These are phyloP conservation scores for Diplodia scrobiculata DNA, from an alignment of 2,329 filamentous ascomycete species.

Conservation along the genomic window DNA sequence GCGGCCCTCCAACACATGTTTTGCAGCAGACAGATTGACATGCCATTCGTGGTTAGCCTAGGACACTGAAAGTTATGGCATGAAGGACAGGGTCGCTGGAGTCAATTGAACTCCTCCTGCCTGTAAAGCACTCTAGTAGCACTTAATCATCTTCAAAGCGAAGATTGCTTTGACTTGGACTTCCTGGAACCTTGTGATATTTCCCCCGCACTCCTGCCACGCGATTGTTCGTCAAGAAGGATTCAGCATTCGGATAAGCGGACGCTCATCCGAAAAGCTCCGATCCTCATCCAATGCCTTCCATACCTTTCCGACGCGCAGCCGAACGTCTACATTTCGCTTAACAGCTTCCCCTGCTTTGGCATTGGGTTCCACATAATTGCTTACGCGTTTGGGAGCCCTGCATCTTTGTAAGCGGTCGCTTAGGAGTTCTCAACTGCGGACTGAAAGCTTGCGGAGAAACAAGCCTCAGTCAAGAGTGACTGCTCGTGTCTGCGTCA, in stretches of 20 bases:
- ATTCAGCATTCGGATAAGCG: conserved; percentile 5
- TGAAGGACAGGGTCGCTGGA: background rate
- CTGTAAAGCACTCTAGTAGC: background rate
- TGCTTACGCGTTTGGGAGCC: background rate
- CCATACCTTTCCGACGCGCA: background rate
- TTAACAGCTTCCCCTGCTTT: background rate
- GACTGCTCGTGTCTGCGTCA: background rate
- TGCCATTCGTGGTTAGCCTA: background rate
- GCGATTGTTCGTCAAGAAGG: background rate
- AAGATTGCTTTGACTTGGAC: background rate
- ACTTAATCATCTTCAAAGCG: background rate
- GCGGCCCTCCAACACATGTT: background rate
- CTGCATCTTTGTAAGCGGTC: background rate
- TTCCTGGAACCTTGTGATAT: background rate
- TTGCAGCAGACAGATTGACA: background rate
- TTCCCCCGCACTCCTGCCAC: background rate
- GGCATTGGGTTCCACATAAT: background rate
- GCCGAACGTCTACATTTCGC: background rate
- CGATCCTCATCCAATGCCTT: conserved; percentile 10
- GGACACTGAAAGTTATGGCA: background rate
- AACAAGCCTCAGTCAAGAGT: background rate
- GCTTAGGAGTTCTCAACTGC: background rate
- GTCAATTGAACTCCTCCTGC: conserved; percentile 7
- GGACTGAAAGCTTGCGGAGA: background rate
- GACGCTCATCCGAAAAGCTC: conserved; percentile 15